Base-by-base conservation (phyloP, 2,329 filamentous ascomycete genomes). In the Stromatinia cepivora region DNA sequence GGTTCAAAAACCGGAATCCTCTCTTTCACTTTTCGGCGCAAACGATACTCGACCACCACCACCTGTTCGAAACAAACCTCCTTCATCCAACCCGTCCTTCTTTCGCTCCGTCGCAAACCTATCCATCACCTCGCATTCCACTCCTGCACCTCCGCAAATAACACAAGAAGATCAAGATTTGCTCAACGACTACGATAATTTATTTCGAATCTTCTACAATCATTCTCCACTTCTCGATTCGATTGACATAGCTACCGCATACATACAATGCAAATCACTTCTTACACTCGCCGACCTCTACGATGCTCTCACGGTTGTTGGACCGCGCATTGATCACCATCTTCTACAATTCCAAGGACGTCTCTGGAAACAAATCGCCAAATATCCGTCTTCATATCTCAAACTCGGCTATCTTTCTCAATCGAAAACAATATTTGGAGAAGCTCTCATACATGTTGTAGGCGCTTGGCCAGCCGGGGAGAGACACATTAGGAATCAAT, bases 161-260 rank as follows among this genome's bases (percentile, higher is more conserved):
- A 86, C 84, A 20, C 85, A 87, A 70, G 84, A 87, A 59, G 87
- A 92, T 67, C 83, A 92, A 76, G 92, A 96, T 73, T 86, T 93
- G 31, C 85, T 97, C 59, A 92, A 92, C 75, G 92, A 97, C 81
- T 97, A 98, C 80, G 93, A 97, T 79, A 97, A 97, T 79, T 85
- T 98, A 31, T 96, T 98, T 79, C 92, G 94, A 75, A 91, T 95
- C 72, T 97, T 97, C 83, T 98, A 98, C 84, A 97, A 97, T 79
- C 92, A 96, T 79, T 83, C 93, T 0, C 94, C 94, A 0, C 78
- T 88, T 0, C 86, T 98, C 45, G 94, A 97, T 80, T 86, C 87
- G 36, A 85, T 95, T 79, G 97, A 95, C 79, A 97, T 98, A 73
- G 93, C 93, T 67, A 91, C 93, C 71, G 93, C 94, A 34, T 97